phyloP scores from a whole-genome alignment of 495 filamentous ascomycete species.

The Podospora fimiseda region DNA sequence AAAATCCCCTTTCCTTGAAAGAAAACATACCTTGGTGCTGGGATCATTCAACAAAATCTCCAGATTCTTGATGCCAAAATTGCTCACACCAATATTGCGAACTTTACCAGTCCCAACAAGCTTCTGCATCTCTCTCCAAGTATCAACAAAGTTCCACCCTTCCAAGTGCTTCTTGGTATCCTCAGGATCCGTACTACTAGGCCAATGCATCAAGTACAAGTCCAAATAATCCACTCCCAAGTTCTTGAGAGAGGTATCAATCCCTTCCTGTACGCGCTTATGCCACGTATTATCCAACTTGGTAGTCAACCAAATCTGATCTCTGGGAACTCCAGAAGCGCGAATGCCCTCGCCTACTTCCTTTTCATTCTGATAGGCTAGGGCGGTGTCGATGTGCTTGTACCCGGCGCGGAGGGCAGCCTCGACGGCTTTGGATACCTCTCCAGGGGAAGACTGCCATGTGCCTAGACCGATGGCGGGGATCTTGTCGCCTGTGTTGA shows the following conservation, averaged over 20 bases:
- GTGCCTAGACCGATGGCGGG: constrained; percentile 79
- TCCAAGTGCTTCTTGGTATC: constrained; percentile 35
- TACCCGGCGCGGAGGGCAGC: constrained; percentile 67
- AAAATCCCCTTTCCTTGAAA: background rate
- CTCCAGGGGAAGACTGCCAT: constrained; percentile 60
- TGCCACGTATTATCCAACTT: constrained; percentile 85
- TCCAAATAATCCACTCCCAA: constrained; percentile 75
- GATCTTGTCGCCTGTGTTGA: constrained; percentile 75
- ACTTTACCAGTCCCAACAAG: constrained; percentile 72
- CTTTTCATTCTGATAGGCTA: constrained; percentile 77
- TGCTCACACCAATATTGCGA: constrained; percentile 74
- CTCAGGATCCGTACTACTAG: constrained; percentile 43
- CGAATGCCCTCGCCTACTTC: constrained; percentile 75
- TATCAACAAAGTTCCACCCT: constrained; percentile 77
- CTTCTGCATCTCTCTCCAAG: constrained; percentile 81
- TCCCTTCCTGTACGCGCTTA: constrained; percentile 56
- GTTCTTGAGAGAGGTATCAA: constrained; percentile 61
- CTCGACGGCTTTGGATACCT: constrained; percentile 55
- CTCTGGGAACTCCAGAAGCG: constrained; percentile 72
- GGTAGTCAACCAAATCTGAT: constrained; percentile 80
- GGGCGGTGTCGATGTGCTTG: constrained; percentile 57
- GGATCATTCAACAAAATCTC: constrained; percentile 60
- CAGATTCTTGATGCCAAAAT: constrained; percentile 64
- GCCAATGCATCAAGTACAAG: constrained; percentile 85
- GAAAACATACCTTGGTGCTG: constrained; percentile 34